These are phyloP conservation scores for Hsuehochloa calcarea DNA, from an alignment of 176 grass and related monocot species.

Conservation along the genomic window DNA sequence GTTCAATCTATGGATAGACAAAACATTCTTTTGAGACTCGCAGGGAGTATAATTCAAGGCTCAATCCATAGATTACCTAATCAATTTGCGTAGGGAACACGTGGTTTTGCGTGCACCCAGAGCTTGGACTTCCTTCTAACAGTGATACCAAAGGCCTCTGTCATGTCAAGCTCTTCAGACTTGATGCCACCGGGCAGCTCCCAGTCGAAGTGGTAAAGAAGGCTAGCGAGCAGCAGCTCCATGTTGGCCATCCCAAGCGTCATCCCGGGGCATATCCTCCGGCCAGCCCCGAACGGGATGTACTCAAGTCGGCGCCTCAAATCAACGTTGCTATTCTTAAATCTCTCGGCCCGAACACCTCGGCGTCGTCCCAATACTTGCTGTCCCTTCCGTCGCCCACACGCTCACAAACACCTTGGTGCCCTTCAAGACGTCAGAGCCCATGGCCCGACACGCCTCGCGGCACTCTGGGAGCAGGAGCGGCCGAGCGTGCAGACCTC, in stretches of 20 bases:
- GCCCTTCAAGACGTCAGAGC: conserved; percentile 19
- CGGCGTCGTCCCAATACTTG: not conserved
- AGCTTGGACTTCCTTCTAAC: conserved; percentile 6
- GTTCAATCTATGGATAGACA: too few species aligned
- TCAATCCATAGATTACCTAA: not conserved
- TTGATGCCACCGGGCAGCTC: not conserved
- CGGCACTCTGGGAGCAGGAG: conserved; percentile 23
- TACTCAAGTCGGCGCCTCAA: conserved; percentile 14
- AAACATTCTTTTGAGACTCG: too few species aligned
- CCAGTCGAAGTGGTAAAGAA: conserved; percentile 31
- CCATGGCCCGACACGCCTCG: not conserved
- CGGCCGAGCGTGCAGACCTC: conserved; percentile 27
- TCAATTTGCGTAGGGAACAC: not conserved
- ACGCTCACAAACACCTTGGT: conserved; percentile 28
- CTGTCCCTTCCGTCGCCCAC: conserved; percentile 18
- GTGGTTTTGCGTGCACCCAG: not conserved
- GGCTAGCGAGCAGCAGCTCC: conserved; percentile 3
- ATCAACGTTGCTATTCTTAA: not conserved
- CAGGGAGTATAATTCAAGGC: too few species aligned
- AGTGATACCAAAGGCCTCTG: conserved; percentile 11
- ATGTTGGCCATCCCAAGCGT: not conserved
- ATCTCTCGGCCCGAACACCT: conserved; percentile 26
- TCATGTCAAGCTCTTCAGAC: not conserved
- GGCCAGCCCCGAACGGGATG: conserved; percentile 12
- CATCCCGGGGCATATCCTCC: conserved; percentile 9